Conservation (phyloP, 805 yeast species). For the Saturnispora hagleri region DNA sequence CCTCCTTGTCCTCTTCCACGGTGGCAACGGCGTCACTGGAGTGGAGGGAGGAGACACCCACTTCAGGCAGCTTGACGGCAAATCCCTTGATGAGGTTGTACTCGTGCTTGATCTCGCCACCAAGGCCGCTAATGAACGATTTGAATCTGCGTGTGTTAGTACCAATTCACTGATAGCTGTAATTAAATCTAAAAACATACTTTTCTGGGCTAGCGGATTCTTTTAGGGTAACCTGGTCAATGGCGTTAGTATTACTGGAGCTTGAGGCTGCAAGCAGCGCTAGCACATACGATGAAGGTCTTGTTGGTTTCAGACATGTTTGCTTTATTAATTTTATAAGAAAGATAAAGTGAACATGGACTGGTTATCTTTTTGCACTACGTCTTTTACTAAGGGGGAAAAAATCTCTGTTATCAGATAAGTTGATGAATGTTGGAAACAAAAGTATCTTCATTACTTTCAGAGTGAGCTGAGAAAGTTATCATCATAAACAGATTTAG, state of each 20-base stretch:
- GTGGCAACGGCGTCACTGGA: slow-evolving; percentile 43
- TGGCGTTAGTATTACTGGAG: too few species aligned
- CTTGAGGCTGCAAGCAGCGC: not conserved
- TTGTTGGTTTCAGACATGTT: slow-evolving; percentile 1
- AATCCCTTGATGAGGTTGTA: slow-evolving; percentile 60
- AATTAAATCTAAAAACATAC: not conserved
- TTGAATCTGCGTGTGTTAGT: slow-evolving; percentile 30
- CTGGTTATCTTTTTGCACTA: not conserved
- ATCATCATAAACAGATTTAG: slow-evolving; percentile 34
- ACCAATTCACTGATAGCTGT: not conserved
- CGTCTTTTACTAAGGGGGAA: not conserved
- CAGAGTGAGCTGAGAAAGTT: slow-evolving; percentile 52
- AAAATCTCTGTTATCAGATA: slow-evolving; percentile 19
- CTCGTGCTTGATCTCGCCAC: slow-evolving; percentile 55
- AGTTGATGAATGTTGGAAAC: slow-evolving; percentile 42
- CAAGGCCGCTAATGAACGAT: slow-evolving; percentile 38
- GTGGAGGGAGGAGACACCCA: slow-evolving; percentile 40
- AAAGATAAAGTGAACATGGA: not conserved
- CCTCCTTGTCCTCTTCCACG: slow-evolving; percentile 63
- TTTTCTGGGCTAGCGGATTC: slow-evolving; percentile 5
- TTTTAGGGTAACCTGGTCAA: slow-evolving; percentile 4
- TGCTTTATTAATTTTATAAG: not conserved
- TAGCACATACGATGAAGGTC: slow-evolving; percentile 6
- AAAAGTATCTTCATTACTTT: slow-evolving; percentile 41
- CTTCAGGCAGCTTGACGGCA: slow-evolving; percentile 46